These are phyloP conservation scores for Paramecium caudatum DNA, from an alignment of 73 alveolate genomes.

Conservation along the genomic window DNA sequence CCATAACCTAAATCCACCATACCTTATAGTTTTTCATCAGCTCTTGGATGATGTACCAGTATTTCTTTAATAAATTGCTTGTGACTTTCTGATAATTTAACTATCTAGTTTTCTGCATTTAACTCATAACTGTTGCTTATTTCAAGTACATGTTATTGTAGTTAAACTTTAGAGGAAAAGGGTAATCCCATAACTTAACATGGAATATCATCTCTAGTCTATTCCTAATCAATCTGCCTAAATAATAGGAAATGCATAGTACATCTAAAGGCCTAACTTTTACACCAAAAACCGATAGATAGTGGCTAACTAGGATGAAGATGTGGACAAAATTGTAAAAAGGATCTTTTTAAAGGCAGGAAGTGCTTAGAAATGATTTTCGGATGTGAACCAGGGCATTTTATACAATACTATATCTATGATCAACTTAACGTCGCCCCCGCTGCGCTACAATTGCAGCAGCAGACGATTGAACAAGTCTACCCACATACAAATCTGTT, in stretches of 20 bases:
- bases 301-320: conserved; percentile 12
- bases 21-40: background rate
- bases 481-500: conserved; percentile 14
- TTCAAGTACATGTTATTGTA: background rate
- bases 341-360: conserved; percentile 5
- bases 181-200: conserved; percentile 21
- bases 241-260: background rate
- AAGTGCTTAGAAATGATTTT: conserved; percentile 40
- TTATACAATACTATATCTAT: conserved; percentile 68
- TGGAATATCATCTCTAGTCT: conserved; percentile 43
- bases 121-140: background rate
- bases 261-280: conserved; percentile 34
- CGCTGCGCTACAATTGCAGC: conserved; percentile 13
- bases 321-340: conserved; percentile 38
- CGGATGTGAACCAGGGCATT: conserved; percentile 69
- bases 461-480: conserved; percentile 43
- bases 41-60: conserved; percentile 41
- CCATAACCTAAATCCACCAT: conserved; percentile 66
- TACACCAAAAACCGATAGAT: conserved; percentile 37
- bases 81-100: conserved; percentile 15
- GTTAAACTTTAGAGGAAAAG: background rate
- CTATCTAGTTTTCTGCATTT: conserved; percentile 37
- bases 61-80: conserved; percentile 39
- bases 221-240: conserved; percentile 22
- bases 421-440: conserved; percentile 57